phyloP scores from a whole-genome alignment of 2,329 filamentous ascomycete genomes.

The Aureobasidium subglaciale region DNA sequence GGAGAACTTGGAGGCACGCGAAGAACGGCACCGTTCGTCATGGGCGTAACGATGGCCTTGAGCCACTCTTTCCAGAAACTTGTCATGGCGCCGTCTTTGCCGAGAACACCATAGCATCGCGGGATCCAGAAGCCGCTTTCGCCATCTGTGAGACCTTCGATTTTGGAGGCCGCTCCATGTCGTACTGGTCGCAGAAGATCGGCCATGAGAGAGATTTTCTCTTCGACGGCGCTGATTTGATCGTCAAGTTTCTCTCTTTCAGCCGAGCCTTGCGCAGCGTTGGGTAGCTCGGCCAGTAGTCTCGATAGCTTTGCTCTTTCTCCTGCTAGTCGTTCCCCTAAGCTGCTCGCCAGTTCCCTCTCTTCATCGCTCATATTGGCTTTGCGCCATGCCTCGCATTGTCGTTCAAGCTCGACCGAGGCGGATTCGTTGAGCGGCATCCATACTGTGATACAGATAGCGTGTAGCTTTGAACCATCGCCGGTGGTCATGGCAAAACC shows the following conservation, averaged over 20 bases:
- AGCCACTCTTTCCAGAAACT: conserved; percentile 99
- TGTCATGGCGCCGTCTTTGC: conserved; percentile 73
- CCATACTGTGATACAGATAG: conserved; percentile 88
- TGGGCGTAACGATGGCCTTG: conserved; percentile 85
- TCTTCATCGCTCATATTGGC: conserved; percentile 83
- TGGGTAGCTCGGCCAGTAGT: conserved; percentile 74
- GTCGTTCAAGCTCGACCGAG: conserved; percentile 72
- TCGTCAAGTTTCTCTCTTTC: conserved; percentile 83
- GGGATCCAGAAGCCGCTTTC: conserved; percentile 96
- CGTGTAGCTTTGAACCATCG: conserved; percentile 86
- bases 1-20: conserved; percentile 84
- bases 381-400: conserved; percentile 46
- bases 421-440: conserved; percentile 74
- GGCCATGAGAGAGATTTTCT: conserved; percentile 95
- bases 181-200: conserved; percentile 87
- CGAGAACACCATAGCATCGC: conserved; percentile 85
- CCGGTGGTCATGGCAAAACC: conserved; percentile 96
- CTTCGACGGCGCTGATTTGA: conserved; percentile 89
- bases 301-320: conserved; percentile 88
- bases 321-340: conserved; percentile 77
- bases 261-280: conserved; percentile 68
- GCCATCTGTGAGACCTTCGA: conserved; percentile 89
- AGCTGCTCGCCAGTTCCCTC: conserved; percentile 80
- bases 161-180: conserved; percentile 92
- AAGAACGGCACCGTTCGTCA: conserved; percentile 79